Evolutionary conservation across 2,329 filamentous ascomycete species (phyloP), one percentile per base, ranked within the genome.

Genomic region (Alternaria sp.): DNA sequence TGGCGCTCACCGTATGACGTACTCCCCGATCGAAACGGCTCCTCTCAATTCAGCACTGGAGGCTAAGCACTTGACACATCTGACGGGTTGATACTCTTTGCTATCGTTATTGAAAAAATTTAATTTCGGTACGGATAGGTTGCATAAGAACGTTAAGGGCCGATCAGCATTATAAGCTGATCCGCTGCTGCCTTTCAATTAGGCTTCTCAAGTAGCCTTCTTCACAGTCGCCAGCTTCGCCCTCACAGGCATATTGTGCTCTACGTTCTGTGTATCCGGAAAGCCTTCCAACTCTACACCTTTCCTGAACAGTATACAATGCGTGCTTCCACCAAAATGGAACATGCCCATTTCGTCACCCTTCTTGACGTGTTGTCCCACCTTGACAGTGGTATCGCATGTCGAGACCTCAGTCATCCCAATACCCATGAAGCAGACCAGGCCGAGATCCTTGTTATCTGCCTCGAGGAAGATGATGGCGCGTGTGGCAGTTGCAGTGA

Each of bases 381-480:
- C 85, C 67, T 83, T 83, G 11, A 91, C 89, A 0, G 87, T 90
- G 49, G 91, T 88, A 52, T 92, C 89, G 69, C 90, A 92, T 0
- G 89, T 88, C 59, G 86, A 89, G 12, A 93, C 90, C 77, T 94
- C 91, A 42, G 88, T 88, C 91, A 93, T 93, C 1, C 91, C 91
- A 4, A 93, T 85, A 1, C 86, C 87, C 12, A 93, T 80, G 64
- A 93, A 90, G 0, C 28, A 88, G 82, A 93, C 85, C 32, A 93
- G 78, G 0, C 91, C 91, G 38, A 93, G 87, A 1, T 81, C 81
- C 1, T 83, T 81, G 63, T 91, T 89, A 64, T 91, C 89, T 0
- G 90, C 89, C 73, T 92, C 84, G 59, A 93, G 86, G 70, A 91
- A 87, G 63, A 93, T 87, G 44, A 93, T 76, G 0, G 87, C 89